Base-by-base conservation (phyloP, 1,139 yeast species). In the Blastobotrys aristatus region DNA sequence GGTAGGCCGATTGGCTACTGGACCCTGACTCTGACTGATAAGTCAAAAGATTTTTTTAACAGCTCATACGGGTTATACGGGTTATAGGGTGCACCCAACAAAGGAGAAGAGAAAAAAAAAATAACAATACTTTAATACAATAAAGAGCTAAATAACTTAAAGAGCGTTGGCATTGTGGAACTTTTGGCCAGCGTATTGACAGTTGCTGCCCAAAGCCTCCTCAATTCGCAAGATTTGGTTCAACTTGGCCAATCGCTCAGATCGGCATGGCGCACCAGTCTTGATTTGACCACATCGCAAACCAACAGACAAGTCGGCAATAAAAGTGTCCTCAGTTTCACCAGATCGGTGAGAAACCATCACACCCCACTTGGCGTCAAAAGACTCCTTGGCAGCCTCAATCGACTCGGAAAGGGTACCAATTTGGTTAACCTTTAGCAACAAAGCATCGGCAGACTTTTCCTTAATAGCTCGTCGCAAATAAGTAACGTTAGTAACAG, bases 261-360 rank as follows among this genome's bases (percentile, higher is more conserved):
- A 87, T 80, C 97, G 88, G 63, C 96, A 95, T 70, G 97, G 96
- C 69, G 97, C 97, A 83, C 97, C 97, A 63, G 96, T 85, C 89
- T 90, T 90, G 74, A 90, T 84, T 80, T 90, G 96, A 72, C 96
- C 97, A 62, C 95, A 68, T 81, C 97, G 86, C 72, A 90, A 79
- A 77, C 97, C 97, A 65, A 90, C 96, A 63, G 89, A 77, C 70
- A 90, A 80, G 75, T 90, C 97, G 68, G 97, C 97, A 74, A 90
- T 89, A 79, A 86, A 83, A 63, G 95, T 84, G 76, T 90, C 97
- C 79, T 90, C 97, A 60, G 97, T 89, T 81, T 90, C 97, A 77
- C 97, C 97, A 62, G 96, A 88, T 80, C 96, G 85, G 83, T 87
- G 96, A 65, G 95, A 86, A 65, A 85, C 94, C 92, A 84, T 84